Conservation (phyloP, 768 basidiomycete species). For the Phallus indusiatus region DNA sequence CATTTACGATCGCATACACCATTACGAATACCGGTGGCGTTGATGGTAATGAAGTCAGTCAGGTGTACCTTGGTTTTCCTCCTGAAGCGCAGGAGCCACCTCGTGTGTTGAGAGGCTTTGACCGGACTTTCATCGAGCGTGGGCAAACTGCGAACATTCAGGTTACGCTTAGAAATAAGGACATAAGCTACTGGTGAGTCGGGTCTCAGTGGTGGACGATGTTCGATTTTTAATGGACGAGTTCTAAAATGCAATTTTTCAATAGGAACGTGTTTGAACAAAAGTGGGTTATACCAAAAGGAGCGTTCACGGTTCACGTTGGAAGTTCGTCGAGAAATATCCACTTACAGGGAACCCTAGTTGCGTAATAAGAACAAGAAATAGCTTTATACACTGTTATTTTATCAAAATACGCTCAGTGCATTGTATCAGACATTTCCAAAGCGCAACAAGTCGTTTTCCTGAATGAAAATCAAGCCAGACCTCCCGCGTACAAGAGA, state of each 20-base stretch:
- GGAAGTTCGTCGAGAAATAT: constrained; percentile 26
- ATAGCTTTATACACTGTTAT: no score
- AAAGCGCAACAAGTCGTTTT: no score
- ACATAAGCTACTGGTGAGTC: constrained; percentile 5
- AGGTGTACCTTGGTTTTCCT: constrained; percentile 68
- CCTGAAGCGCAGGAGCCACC: constrained; percentile 58
- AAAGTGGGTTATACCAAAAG: constrained; percentile 64
- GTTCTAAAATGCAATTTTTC: constrained; percentile 20
- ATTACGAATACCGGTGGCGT: constrained; percentile 55
- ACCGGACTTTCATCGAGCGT: constrained; percentile 40
- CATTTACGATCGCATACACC: constrained; percentile 50
- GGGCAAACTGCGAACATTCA: constrained; percentile 38
- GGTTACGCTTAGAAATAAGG: constrained; percentile 33
- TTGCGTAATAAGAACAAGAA: neutral
- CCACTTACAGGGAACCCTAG: neutral
- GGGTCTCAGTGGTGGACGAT: no score
- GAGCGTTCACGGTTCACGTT: constrained; percentile 50
- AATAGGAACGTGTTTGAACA: constrained; percentile 66
- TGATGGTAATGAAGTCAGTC: constrained; percentile 58
- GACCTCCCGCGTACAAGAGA: no score
- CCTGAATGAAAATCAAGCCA: no score
- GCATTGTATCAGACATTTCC: no score
- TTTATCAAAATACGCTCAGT: no score
- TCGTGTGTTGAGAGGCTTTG: constrained; percentile 61
- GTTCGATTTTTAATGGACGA: no score